phyloP scores from a whole-genome alignment of 2,329 filamentous ascomycete species.

The Alternaria solani region DNA sequence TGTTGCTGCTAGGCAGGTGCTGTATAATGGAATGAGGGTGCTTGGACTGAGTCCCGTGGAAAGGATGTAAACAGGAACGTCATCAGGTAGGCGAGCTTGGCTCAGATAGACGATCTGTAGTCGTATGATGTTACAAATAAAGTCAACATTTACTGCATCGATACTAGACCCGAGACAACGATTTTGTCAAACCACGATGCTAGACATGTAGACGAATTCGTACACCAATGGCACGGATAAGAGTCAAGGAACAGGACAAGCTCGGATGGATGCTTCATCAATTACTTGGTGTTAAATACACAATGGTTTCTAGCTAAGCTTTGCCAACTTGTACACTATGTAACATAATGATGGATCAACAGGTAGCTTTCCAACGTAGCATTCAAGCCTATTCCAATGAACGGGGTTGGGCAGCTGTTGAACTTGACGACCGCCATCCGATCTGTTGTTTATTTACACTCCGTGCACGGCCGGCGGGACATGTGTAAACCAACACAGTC shows the following conservation, averaged over 20 bases:
- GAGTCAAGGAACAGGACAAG: background rate
- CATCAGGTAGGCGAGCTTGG: background rate
- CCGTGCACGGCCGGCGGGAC: background rate
- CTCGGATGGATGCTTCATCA: background rate
- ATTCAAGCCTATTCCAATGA: background rate
- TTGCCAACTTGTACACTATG: background rate
- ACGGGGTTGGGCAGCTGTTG: background rate
- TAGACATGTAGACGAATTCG: background rate
- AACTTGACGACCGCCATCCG: background rate
- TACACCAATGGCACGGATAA: too few relatives aligned
- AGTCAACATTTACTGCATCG: background rate
- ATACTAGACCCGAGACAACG: background rate
- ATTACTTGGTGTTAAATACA: conserved; percentile 7
- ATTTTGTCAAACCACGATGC: background rate
- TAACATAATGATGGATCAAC: background rate
- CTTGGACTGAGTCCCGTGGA: conserved; percentile 82
- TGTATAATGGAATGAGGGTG: conserved; percentile 84
- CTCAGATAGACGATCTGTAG: background rate
- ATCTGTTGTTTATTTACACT: background rate
- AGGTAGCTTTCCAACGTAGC: background rate
- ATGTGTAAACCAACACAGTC: background rate
- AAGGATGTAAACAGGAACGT: conserved; percentile 49
- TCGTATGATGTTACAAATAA: background rate
- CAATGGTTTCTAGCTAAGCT: background rate
- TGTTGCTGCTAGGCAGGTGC: conserved; percentile 74